Percentiles rank a stretch among this genome's conserved stretches.
Evolutionary conservation across 495 filamentous ascomycete species (phyloP).

Genomic region (Jackrogersella multiformis): DNA sequence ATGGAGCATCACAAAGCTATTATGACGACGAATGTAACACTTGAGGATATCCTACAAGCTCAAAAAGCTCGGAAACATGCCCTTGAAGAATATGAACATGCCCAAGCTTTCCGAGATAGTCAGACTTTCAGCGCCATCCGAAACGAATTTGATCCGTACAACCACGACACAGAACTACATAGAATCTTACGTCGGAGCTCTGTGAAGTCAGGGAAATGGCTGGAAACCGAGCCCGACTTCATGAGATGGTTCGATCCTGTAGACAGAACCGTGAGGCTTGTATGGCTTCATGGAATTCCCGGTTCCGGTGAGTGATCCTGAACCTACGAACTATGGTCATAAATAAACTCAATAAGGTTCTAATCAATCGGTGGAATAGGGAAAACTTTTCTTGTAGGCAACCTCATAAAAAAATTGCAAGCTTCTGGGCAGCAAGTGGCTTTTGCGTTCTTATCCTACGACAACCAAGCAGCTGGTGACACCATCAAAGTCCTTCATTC

Average conservation of each 20-base stretch:
- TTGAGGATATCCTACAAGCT: conserved; percentile 25
- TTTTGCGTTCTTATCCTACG: conserved; percentile 25
- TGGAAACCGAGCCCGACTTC: conserved; percentile 16
- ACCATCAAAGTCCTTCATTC: conserved; percentile 24
- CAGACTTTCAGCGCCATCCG: conserved; percentile 23
- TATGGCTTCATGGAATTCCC: conserved; percentile 31
- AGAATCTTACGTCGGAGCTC: conserved; percentile 13
- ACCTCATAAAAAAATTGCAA: conserved; percentile 17
- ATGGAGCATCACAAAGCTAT: conserved; percentile 29
- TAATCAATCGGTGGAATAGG: not conserved
- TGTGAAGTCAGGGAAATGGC: conserved; percentile 20
- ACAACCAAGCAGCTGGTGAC: conserved; percentile 14
- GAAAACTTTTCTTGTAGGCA: conserved; percentile 21
- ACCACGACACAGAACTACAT: conserved; percentile 1
- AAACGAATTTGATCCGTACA: conserved; percentile 18
- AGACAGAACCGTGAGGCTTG: conserved; percentile 9
- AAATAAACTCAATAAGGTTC: not conserved
- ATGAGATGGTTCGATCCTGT: conserved; percentile 9
- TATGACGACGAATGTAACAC: conserved; percentile 26
- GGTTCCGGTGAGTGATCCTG: conserved; percentile 22
- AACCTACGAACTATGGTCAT: not conserved
- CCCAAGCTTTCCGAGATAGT: conserved; percentile 15
- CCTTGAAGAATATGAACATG: conserved; percentile 19
- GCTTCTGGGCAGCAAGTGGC: not conserved
- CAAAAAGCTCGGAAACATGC: conserved; percentile 20